Evolutionary conservation across 208 protist species (phyloP).

Genomic region (Leishmania tarentolae): DNA sequence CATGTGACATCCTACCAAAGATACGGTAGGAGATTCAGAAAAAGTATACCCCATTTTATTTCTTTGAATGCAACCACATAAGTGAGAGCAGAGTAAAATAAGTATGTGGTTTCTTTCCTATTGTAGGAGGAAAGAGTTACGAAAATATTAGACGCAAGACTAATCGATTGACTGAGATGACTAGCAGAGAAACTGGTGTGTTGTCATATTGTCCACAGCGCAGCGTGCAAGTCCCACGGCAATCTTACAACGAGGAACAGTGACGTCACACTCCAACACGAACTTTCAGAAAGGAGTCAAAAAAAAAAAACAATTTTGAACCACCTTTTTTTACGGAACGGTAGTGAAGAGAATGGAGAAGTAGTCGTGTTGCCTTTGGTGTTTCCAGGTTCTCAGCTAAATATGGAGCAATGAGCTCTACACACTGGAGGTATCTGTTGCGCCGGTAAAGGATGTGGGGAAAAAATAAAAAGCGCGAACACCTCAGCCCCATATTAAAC

Average conservation of each 20-base stretch:
- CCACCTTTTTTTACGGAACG: not conserved
- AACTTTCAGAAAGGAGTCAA: not conserved
- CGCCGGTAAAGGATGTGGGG: not conserved
- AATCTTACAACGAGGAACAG: not conserved
- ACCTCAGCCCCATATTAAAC: not conserved
- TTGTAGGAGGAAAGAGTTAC: not conserved
- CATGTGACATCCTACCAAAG: conserved; percentile 8
- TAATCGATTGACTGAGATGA: not conserved
- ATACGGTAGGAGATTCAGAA: conserved; percentile 15
- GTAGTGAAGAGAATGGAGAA: not conserved
- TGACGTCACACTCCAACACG: not conserved
- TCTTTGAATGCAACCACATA: not conserved
- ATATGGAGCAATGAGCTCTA: not conserved
- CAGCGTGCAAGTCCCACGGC: not conserved
- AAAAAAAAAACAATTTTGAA: not conserved
- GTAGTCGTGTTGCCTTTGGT: not conserved
- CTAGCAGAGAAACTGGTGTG: not conserved
- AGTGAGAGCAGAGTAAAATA: not conserved
- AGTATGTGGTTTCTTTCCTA: not conserved
- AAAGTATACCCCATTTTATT: conserved; percentile 10
- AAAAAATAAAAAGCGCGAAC: not conserved
- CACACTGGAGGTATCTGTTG: not conserved
- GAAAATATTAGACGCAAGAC: not conserved
- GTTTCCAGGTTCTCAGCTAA: not conserved
- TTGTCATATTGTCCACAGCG: not conserved